Conservation (phyloP, 345 rosid genomes). For the Eutrema yunnanense region DNA sequence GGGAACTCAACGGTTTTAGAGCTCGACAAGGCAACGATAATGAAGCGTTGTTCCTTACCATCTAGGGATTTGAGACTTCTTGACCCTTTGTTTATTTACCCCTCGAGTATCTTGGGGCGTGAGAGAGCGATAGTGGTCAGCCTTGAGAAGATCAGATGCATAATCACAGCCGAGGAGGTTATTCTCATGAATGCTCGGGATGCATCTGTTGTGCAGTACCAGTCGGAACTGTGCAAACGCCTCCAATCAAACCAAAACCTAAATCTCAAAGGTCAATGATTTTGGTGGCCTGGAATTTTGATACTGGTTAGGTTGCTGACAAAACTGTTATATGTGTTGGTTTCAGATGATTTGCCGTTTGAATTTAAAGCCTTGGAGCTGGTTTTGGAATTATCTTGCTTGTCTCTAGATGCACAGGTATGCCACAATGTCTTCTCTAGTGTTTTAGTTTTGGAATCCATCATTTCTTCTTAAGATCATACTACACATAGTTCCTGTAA, state of each 20-base stretch:
- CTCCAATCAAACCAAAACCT: conserved; percentile 62
- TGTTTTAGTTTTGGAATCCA: background rate
- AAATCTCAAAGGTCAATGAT: conserved; percentile 37
- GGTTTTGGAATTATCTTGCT: conserved; percentile 87
- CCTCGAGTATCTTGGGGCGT: conserved; percentile 81
- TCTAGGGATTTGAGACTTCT: conserved; percentile 86
- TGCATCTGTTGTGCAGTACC: conserved; percentile 63
- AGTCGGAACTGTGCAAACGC: conserved; percentile 76
- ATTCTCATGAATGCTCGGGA: conserved; percentile 87
- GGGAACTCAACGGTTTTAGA: conserved; percentile 61
- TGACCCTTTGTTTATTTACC: conserved; percentile 94
- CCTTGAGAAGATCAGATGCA: conserved; percentile 90
- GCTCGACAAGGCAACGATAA: conserved; percentile 81
- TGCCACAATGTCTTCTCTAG: conserved; percentile 5
- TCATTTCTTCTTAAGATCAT: background rate
- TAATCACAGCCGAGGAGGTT: conserved; percentile 92
- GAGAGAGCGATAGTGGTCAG: conserved; percentile 92
- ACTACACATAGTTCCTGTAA: background rate
- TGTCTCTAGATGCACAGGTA: conserved; percentile 88
- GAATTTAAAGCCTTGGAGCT: conserved; percentile 90
- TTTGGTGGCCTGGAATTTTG: background rate
- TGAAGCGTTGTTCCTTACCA: conserved; percentile 93
- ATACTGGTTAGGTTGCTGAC: conserved; percentile 15
- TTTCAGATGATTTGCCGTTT: conserved; percentile 93
- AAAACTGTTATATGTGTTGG: conserved; percentile 17